Base-by-base conservation (phyloP, 1,284 basidiomycete genomes). In the Ustilago lituana region DNA sequence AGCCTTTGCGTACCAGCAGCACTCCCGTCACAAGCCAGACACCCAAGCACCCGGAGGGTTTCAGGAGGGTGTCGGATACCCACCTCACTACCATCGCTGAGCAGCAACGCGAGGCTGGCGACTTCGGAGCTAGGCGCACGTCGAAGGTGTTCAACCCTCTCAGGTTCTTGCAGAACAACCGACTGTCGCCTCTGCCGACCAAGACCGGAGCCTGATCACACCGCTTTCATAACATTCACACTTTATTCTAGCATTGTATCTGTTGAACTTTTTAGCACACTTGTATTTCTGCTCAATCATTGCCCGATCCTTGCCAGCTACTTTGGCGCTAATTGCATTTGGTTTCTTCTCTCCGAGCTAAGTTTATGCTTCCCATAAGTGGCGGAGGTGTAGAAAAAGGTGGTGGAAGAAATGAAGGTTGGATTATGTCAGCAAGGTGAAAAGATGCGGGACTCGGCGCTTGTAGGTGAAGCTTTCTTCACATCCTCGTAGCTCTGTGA, bases 91-190 rank as follows among this genome's bases (percentile, higher is more conserved):
- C 55, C 9, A 60, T 69, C 14, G 10, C 43, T 4, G 60, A 60
- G 14, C 55, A 54, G 50, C 53, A 52, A n/a, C 51, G 48, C 15
- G 41, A 43, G 2, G 35, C 37, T 22, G 40, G 23, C 4, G 37
- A 35, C 9, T 6, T 6, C 9, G 46, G 43, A 4, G 23, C 39
- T 10, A 38, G 61, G 20, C 41, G 58, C 10, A 22, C 48, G 11
- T 53, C 49, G 26, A 61, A 36, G 39, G 50, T 55, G 27, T 57
- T 65, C 48, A 61, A 55, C 23, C 46, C 57, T 9, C 51, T 71
- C 33, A 48, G 43, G 9, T 71, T 71, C 54, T 26, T 71, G 32
- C 67, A 65, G 15, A 58, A 54, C 43, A 65, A 69, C 32, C 66
- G 66, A 20, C 48, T 69, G 31, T 64, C 66, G 29, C 56, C 66